Conservation (phyloP, 1,139 yeast species). For the Schizosaccharomyces versatilis region DNA sequence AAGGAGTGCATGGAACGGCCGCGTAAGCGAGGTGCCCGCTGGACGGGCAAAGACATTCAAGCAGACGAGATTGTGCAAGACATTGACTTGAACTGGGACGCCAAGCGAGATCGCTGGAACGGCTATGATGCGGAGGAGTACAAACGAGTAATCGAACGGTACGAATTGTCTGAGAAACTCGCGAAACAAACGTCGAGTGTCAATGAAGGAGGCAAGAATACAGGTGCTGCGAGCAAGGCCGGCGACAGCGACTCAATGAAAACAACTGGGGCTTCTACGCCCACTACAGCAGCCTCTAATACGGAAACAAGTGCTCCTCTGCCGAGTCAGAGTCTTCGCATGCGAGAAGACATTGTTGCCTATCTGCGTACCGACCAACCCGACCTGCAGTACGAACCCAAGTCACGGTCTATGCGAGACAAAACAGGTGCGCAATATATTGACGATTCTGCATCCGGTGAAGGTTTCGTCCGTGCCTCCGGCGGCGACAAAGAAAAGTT, state of each 20-base stretch:
- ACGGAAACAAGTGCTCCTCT: not conserved
- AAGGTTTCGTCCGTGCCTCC: constrained; percentile 18
- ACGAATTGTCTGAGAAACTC: constrained; percentile 24
- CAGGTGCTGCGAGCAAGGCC: constrained; percentile 13
- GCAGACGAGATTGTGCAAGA: constrained; percentile 18
- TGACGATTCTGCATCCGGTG: constrained; percentile 25
- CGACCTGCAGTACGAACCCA: constrained; percentile 29
- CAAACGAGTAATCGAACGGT: constrained; percentile 26
- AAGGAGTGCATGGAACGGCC: constrained; percentile 34
- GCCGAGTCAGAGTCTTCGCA: constrained; percentile 14
- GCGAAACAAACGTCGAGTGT: constrained; percentile 14
- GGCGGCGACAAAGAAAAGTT: constrained; percentile 21
- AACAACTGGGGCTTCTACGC: too few relatives aligned
- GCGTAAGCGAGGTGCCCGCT: constrained; percentile 22
- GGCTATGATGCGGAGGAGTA: constrained; percentile 47
- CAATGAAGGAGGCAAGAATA: constrained; percentile 12
- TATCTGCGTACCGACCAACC: constrained; percentile 26
- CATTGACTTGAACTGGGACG: constrained; percentile 28
- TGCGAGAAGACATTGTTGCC: constrained; percentile 32
- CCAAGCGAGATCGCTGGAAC: constrained; percentile 58
- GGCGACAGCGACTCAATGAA: constrained; percentile 6
- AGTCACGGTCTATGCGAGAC: constrained; percentile 29
- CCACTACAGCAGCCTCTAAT: not conserved
- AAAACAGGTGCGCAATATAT: constrained; percentile 11
- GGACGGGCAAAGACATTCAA: constrained; percentile 17